These are phyloP conservation scores for Aspergillus sp. DNA, from an alignment of 2,329 filamentous ascomycete species.

Conservation along the genomic window DNA sequence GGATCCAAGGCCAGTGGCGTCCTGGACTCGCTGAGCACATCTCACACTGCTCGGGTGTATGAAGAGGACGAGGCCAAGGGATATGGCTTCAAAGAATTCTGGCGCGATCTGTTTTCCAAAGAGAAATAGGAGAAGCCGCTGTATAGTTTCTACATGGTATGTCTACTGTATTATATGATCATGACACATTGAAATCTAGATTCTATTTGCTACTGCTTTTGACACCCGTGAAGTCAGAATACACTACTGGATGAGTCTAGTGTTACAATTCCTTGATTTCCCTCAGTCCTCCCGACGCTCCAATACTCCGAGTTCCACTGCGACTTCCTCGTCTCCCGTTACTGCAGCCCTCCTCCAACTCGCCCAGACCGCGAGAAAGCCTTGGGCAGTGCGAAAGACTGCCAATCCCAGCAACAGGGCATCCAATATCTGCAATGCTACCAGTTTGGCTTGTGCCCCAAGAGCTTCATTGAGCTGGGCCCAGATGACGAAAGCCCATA, in stretches of 20 bases:
- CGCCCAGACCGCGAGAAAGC: background rate
- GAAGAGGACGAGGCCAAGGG: conserved; percentile 69
- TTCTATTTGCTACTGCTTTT: background rate
- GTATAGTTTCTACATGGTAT: conserved; percentile 7
- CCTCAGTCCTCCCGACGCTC: no score
- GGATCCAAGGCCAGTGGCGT: conserved; percentile 48
- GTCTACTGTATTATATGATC: conserved; percentile 10
- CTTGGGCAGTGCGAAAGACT: background rate
- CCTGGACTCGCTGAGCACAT: conserved; percentile 59
- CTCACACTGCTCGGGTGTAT: conserved; percentile 58
- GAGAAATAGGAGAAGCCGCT: conserved; percentile 8
- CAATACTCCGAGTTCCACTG: no score
- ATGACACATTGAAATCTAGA: background rate
- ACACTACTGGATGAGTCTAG: no score
- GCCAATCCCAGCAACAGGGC: background rate
- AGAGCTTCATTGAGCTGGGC: no score
- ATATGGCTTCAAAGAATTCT: conserved; percentile 88
- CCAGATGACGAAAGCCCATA: no score
- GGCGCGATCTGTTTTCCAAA: conserved; percentile 70
- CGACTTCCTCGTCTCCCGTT: background rate
- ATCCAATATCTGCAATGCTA: no score
- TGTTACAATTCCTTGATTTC: background rate
- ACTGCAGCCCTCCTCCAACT: background rate
- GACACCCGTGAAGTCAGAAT: no score
- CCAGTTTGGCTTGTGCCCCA: no score